A percentile compares a stretch with the other conserved stretches of the same genome.
phyloP scores from a whole-genome alignment of 768 basidiomycete genomes.

The Pulveroboletus sp. region DNA sequence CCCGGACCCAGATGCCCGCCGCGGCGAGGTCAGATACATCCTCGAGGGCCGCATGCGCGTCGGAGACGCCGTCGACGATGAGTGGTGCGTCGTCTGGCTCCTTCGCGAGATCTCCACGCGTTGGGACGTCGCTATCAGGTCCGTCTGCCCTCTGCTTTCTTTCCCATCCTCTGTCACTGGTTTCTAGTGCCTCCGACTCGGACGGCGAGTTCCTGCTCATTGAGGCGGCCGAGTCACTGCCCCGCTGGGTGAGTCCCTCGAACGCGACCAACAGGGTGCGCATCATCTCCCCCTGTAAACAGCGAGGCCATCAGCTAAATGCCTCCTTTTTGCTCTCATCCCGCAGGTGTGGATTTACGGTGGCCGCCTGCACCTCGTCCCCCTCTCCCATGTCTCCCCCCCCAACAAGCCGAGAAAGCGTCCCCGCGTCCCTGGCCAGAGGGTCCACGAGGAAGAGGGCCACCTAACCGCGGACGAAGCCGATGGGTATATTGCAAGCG shows the following conservation, averaged over 20 bases:
- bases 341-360: slow-evolving; percentile 85
- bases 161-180: slow-evolving; percentile 1
- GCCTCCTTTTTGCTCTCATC: slow-evolving; percentile 28
- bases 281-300: slow-evolving; percentile 25
- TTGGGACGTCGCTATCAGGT: slow-evolving; percentile 84
- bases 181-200: slow-evolving; percentile 60
- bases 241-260: slow-evolving; percentile 85
- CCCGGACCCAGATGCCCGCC: slow-evolving; percentile 37
- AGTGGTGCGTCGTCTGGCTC: slow-evolving; percentile 94
- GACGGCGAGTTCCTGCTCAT: slow-evolving; percentile 97
- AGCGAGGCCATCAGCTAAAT: slow-evolving; percentile 34
- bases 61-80: slow-evolving; percentile 96
- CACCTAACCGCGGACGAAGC: slow-evolving; percentile 36
- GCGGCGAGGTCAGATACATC: slow-evolving; percentile 41
- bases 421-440: slow-evolving; percentile 39
- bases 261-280: slow-evolving; percentile 93
- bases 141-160: slow-evolving; percentile 19
- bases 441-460: slow-evolving; percentile 52
- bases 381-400: slow-evolving; percentile 69
- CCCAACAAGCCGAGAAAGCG: slow-evolving; percentile 52
- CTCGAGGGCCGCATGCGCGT: slow-evolving; percentile 86
- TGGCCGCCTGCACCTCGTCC: slow-evolving; percentile 82
- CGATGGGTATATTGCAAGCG: slow-evolving; percentile 49
- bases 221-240: slow-evolving; percentile 88
- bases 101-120: slow-evolving; percentile 68